These are phyloP conservation scores for Fusarium sp. DNA, from an alignment of 2,329 filamentous ascomycete genomes.

Conservation along the genomic window DNA sequence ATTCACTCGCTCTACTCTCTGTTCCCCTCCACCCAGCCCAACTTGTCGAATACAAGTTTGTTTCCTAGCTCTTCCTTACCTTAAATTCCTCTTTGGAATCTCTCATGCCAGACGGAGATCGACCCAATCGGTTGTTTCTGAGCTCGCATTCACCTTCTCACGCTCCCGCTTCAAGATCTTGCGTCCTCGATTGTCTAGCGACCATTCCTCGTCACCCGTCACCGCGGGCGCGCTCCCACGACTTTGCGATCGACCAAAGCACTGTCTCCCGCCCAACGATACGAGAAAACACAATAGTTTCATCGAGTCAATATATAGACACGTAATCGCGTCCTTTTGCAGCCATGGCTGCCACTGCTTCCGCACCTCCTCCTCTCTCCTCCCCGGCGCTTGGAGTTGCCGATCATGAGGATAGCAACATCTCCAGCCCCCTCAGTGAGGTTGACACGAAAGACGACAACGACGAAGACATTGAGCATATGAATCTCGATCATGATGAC, in stretches of 20 bases:
- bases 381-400: conserved; percentile 49
- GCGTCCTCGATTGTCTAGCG: conserved; percentile 10
- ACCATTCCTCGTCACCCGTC: conserved; percentile 23
- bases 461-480: conserved; percentile 72
- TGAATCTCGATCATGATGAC: conserved; percentile 55
- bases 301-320: conserved; percentile 16
- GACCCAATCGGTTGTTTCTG: conserved; percentile 13
- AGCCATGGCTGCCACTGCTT: conserved; percentile 63
- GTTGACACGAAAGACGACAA: conserved; percentile 83
- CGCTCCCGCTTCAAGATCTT: neutral
- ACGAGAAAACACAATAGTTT: neutral
- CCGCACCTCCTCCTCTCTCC: conserved; percentile 59
- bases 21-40: conserved; percentile 15
- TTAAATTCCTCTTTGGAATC: neutral
- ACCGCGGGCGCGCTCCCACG: conserved; percentile 33
- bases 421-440: conserved; percentile 92
- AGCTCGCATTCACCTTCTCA: neutral
- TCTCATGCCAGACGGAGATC: conserved; percentile 21
- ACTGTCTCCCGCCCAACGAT: neutral
- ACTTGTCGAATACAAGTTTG: conserved; percentile 5
- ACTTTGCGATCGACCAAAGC: conserved; percentile 25
- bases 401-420: conserved; percentile 71
- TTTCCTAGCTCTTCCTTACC: neutral
- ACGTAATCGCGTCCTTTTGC: conserved; percentile 27
- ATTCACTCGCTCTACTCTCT: conserved; percentile 25